These are phyloP conservation scores for Gamsiella multidivaricata DNA, from an alignment of 192 early-diverging fungal species.

Conservation along the genomic window DNA sequence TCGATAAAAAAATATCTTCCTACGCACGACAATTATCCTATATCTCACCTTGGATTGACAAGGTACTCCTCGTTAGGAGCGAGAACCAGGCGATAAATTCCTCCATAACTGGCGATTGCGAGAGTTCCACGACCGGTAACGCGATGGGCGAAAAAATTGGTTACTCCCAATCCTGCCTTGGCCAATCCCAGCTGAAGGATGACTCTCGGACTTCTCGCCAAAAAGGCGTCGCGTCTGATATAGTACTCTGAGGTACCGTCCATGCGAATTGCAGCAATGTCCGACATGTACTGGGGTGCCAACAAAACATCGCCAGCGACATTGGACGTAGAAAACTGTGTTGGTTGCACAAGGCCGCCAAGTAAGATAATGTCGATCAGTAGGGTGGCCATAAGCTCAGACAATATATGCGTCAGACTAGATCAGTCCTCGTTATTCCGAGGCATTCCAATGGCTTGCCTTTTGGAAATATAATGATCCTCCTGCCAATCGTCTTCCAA, in stretches of 20 bases:
- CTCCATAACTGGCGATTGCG: conserved; percentile 73
- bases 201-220: conserved; percentile 70
- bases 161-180: conserved; percentile 59
- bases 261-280: conserved; percentile 70
- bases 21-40: too few species aligned
- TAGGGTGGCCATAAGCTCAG: too few species aligned
- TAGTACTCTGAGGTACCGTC: conserved; percentile 66
- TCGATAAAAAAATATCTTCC: not conserved
- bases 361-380: too few species aligned
- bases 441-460: not conserved
- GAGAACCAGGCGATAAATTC: conserved; percentile 75
- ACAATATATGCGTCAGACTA: not conserved
- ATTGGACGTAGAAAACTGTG: conserved; percentile 65
- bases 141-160: conserved; percentile 70
- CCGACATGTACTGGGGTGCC: conserved; percentile 70
- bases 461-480: conserved; percentile 51
- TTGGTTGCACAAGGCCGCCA: too few species aligned
- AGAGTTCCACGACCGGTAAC: conserved; percentile 74
- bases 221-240: conserved; percentile 70
- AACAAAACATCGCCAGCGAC: conserved; percentile 73
- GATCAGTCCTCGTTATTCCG: not conserved
- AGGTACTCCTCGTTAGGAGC: conserved; percentile 76
- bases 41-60: conserved; percentile 72
- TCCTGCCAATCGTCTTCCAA: conserved; percentile 50
- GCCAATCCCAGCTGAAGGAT: conserved; percentile 58